A percentile compares a stretch with the other conserved stretches of the same genome.
These are phyloP conservation scores for Candida verbasci DNA, from an alignment of 805 yeast species.

Conservation along the genomic window DNA sequence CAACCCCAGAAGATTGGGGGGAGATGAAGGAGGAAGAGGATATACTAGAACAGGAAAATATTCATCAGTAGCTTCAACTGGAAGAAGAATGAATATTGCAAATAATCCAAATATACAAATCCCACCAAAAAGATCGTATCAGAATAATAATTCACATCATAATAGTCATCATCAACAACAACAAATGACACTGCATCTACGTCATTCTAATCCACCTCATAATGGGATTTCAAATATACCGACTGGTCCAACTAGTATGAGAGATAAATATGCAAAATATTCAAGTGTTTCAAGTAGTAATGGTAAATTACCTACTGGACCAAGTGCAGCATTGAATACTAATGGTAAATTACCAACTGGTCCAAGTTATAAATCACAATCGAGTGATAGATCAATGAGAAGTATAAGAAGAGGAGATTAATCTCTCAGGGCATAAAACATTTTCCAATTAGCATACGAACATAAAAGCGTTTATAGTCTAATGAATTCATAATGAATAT, in stretches of 20 bases:
- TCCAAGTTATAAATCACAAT: constrained; percentile 3
- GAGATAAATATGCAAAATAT: constrained; percentile 22
- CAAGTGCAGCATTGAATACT: too few species aligned
- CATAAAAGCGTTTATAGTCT: neutral
- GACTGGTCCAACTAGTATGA: constrained; percentile 7
- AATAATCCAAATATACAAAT: constrained; percentile 11
- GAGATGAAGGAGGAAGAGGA: constrained; percentile 88
- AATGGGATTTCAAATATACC: neutral
- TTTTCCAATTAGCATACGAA: neutral
- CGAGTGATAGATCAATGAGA: constrained; percentile 7
- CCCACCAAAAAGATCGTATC: constrained; percentile 8
- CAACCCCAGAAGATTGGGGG: constrained; percentile 77
- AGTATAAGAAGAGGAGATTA: constrained; percentile 8
- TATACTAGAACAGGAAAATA: constrained; percentile 37
- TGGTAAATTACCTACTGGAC: neutral
- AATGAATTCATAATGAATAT: too few species aligned
- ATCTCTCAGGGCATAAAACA: neutral
- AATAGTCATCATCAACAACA: constrained; percentile 31
- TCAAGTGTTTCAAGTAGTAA: neutral
- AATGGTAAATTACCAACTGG: neutral
- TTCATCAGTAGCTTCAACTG: constrained; percentile 33
- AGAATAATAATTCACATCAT: constrained; percentile 1
- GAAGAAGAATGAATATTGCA: constrained; percentile 20
- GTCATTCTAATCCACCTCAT: neutral
- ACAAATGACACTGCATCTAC: too few species aligned